These are phyloP conservation scores for Elongisporangium anandrum DNA, from an alignment of 352 stramenopile species.

Conservation along the genomic window DNA sequence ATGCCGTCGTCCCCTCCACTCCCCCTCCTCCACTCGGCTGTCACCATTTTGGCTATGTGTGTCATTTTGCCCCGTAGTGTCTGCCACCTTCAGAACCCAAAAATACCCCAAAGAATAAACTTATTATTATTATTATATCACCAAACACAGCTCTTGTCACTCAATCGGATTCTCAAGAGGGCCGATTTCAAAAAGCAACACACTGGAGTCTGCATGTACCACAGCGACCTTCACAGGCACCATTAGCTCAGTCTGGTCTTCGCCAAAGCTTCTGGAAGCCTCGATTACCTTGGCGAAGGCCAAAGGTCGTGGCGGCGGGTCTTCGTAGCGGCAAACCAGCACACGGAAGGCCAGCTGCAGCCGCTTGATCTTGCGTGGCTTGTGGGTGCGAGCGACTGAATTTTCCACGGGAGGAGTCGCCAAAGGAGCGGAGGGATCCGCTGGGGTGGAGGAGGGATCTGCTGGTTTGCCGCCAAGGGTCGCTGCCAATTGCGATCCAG, in stretches of 20 bases:
- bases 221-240: slow-evolving; percentile 65
- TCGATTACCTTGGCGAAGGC: slow-evolving; percentile 14
- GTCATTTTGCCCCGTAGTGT: slow-evolving; percentile 11
- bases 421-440: background rate
- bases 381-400: background rate
- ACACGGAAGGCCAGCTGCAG: slow-evolving; percentile 52
- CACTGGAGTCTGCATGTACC: slow-evolving; percentile 41
- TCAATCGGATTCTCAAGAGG: slow-evolving; percentile 8
- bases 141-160: background rate
- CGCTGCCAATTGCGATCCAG: background rate
- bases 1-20: background rate
- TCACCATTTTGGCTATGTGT: slow-evolving; percentile 2
- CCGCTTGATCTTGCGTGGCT: slow-evolving; percentile 35
- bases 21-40: background rate
- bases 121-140: slow-evolving; percentile 34
- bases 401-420: background rate
- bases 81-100: background rate
- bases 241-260: background rate
- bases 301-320: slow-evolving; percentile 21
- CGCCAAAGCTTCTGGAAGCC: slow-evolving; percentile 4
- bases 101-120: slow-evolving; percentile 10
- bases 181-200: slow-evolving; percentile 62
- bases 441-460: background rate
- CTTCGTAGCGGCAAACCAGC: slow-evolving; percentile 40
- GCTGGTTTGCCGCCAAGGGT: background rate